A percentile compares a stretch with the other conserved stretches of the same genome.
These are phyloP conservation scores for Dictyophora rubrovolvata DNA, from an alignment of 768 basidiomycete genomes.

Conservation along the genomic window DNA sequence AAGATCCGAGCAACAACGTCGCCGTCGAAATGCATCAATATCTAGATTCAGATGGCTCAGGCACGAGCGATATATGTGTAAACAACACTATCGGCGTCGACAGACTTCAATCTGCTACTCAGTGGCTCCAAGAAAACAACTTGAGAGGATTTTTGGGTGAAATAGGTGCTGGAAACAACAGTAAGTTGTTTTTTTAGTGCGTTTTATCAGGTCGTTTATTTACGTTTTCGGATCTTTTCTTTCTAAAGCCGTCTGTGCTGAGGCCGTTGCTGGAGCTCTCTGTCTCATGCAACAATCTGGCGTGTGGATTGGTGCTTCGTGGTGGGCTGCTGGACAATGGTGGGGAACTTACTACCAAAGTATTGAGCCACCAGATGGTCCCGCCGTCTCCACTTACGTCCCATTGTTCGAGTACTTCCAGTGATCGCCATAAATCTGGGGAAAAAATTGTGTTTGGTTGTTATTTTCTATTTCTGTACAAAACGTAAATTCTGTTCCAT, in stretches of 20 bases:
- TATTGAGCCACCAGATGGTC: slow-evolving; percentile 50
- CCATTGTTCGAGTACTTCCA: slow-evolving; percentile 22
- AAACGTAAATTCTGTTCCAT: too few species aligned
- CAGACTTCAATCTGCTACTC: slow-evolving; percentile 44
- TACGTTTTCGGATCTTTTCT: slow-evolving; percentile 9
- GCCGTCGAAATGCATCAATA: slow-evolving; percentile 66
- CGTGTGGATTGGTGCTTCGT: slow-evolving; percentile 46
- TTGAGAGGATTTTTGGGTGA: slow-evolving; percentile 59
- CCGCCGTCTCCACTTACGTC: slow-evolving; percentile 41
- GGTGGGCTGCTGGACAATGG: slow-evolving; percentile 58
- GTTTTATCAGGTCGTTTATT: slow-evolving; percentile 16
- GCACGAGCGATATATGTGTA: slow-evolving; percentile 41
- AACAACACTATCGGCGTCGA: slow-evolving; percentile 50
- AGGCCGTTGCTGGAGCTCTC: slow-evolving; percentile 43
- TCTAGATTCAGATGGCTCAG: slow-evolving; percentile 53
- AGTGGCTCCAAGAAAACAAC: slow-evolving; percentile 48
- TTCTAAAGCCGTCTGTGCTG: slow-evolving; percentile 29
- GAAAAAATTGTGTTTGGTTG: background rate
- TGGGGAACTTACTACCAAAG: slow-evolving; percentile 39
- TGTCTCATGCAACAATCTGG: slow-evolving; percentile 49
- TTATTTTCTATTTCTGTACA: too few species aligned
- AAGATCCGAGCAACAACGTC: slow-evolving; percentile 51
- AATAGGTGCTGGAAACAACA: slow-evolving; percentile 39
- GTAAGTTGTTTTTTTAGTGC: slow-evolving; percentile 7
- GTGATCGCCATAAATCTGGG: too few species aligned